Evolutionary conservation across 2,329 filamentous ascomycete species (phyloP), one percentile per base, ranked within the genome.

Genomic region (Leptographium radiaticola): DNA sequence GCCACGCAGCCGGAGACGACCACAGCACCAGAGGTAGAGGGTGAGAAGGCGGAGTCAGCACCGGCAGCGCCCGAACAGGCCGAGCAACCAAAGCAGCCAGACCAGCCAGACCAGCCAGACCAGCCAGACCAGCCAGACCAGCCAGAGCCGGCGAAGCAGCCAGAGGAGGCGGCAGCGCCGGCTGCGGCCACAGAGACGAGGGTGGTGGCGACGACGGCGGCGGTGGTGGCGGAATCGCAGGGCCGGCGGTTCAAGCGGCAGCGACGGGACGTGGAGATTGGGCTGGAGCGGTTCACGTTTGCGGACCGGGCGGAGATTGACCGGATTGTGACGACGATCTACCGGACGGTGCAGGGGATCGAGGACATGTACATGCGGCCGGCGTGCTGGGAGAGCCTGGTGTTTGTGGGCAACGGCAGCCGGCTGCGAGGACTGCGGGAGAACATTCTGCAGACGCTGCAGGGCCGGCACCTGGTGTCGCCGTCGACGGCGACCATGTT

Each of bases 401-500:
- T 95, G 60, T 86, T 98, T 53, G 86, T 95, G 52, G 93, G 93
- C 61, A 95, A 95, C 63, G 93, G 93, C 55, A 83, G 74, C 40
- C 76, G 77, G 48, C 74, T 81, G 49, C 73, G 74, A 72, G 89
- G 93, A 6, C 91, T 98, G 67, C 90, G 87, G 60, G 89, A 96
- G 62, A 88, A 91, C 60, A 82, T 98, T 49, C 67, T 97, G 40
- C 79, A 86, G 62, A 89, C 83, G 0, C 79, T 98, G 39, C 80
- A 80, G 40, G 79, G 84, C 49, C 89, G 90, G 59, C 93, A 95
- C 67, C 79, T 96, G 53, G 83, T 98, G 60, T 95, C 90, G 2
- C 93, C 93, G 0, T 90, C 86, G 33, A 91, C 89, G 1, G 89
- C 89, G 51, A 96, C 90, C 44, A 97, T 97, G 63, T 97, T 97